A percentile compares a stretch with the other conserved stretches of the same genome.
Conservation (phyloP, 306 rosid species). For the Cyclanthera cordifolia region DNA sequence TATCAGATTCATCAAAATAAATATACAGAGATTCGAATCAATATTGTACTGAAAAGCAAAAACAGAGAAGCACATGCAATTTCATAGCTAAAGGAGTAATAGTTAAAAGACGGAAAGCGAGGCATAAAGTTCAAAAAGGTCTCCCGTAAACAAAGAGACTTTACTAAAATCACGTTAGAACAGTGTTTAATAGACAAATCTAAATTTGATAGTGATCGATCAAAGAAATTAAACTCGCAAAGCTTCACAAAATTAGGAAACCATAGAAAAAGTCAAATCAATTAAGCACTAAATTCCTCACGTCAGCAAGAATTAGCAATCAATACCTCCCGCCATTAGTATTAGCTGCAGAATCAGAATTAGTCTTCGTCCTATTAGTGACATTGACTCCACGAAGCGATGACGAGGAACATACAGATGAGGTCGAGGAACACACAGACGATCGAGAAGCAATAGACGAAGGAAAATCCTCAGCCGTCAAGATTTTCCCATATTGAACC, state of each 20-base stretch:
- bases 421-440: slow-evolving; percentile 22
- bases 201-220: neutral
- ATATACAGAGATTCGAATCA: slow-evolving; percentile 2
- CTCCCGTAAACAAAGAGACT: neutral
- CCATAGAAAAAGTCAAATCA: neutral
- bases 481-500: slow-evolving; percentile 39
- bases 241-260: neutral
- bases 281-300: neutral
- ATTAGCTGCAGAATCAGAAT: slow-evolving; percentile 58
- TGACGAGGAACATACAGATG: slow-evolving; percentile 38
- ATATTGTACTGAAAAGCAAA: slow-evolving; percentile 3
- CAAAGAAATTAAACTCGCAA: neutral
- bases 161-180: neutral
- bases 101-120: neutral
- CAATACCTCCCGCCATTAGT: slow-evolving; percentile 43
- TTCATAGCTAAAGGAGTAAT: neutral
- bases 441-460: slow-evolving; percentile 25
- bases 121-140: neutral
- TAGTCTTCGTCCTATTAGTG: slow-evolving; percentile 51
- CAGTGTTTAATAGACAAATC: neutral
- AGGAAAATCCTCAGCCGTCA: slow-evolving; percentile 64
- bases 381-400: slow-evolving; percentile 38
- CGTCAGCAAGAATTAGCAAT: neutral
- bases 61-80: slow-evolving; percentile 5
- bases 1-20: slow-evolving; percentile 13